Evolutionary conservation across 83 land plant species (phyloP).

Genomic region (Thuja plicata): DNA sequence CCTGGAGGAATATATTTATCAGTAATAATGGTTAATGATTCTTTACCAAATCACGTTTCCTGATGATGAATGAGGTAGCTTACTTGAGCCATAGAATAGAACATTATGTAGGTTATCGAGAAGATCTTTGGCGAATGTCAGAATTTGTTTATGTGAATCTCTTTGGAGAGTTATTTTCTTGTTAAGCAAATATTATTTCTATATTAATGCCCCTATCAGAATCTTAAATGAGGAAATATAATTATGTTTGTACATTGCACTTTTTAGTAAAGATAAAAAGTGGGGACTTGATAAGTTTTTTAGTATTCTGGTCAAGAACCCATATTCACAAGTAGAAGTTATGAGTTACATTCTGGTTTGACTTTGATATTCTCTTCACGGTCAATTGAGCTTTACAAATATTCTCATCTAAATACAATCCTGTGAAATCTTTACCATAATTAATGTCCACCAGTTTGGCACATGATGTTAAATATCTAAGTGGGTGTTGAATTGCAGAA

Average conservation of each 20-base stretch:
- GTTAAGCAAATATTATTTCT: not conserved
- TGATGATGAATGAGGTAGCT: not conserved
- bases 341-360: not conserved
- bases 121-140: not conserved
- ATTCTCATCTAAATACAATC: not conserved
- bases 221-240: not conserved
- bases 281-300: not conserved
- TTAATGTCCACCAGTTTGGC: not conserved
- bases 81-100: not conserved
- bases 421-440: not conserved
- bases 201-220: not conserved
- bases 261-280: not conserved
- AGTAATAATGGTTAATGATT: not conserved
- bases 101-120: not conserved
- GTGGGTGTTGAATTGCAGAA: slow-evolving; percentile 25
- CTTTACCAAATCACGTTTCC: not conserved
- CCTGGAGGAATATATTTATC: too few species aligned
- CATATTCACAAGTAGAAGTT: not conserved
- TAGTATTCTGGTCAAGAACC: not conserved
- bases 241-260: not conserved
- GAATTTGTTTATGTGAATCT: not conserved
- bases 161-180: not conserved
- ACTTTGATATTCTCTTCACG: not conserved
- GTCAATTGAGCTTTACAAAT: not conserved
- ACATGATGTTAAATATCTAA: not conserved